These are phyloP conservation scores for Rhinocladiella similis DNA, from an alignment of 2,329 filamentous ascomycete genomes.

Conservation along the genomic window DNA sequence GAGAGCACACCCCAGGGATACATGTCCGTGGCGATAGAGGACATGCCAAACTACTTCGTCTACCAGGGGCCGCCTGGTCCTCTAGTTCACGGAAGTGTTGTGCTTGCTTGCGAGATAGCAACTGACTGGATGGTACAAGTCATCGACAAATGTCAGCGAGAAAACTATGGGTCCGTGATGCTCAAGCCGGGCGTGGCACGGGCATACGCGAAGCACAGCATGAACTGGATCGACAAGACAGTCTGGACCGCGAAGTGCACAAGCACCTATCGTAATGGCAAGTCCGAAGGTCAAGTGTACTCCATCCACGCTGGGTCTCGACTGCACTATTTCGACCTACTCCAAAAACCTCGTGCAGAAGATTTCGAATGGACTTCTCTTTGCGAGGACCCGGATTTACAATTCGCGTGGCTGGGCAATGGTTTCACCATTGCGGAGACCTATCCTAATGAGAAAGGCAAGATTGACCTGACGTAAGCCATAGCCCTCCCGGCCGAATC, in stretches of 20 bases:
- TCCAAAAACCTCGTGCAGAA: background rate
- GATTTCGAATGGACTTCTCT: background rate
- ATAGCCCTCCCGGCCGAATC: too few species aligned
- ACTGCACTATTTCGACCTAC: constrained; percentile 26
- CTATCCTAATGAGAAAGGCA: too few species aligned
- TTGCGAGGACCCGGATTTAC: background rate
- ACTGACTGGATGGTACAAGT: constrained; percentile 14
- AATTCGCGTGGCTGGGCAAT: background rate
- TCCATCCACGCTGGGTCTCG: constrained; percentile 6
- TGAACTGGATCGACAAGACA: background rate
- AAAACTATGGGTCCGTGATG: constrained; percentile 46
- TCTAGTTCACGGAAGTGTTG: constrained; percentile 29
- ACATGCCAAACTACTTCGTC: constrained; percentile 31
- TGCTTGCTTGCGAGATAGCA: constrained; percentile 26
- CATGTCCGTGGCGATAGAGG: constrained; percentile 2
- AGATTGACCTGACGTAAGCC: too few species aligned
- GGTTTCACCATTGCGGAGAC: background rate
- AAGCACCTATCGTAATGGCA: constrained; percentile 32
- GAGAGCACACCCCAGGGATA: constrained; percentile 25
- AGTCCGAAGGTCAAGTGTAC: background rate
- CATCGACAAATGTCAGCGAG: constrained; percentile 23
- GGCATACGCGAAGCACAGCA: constrained; percentile 1
- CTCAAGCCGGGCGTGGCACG: constrained; percentile 35
- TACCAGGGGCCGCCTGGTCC: constrained; percentile 27
- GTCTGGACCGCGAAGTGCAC: constrained; percentile 33